Conservation (phyloP, 352 stramenopile genomes). For the Globisporangium recalcitrans region DNA sequence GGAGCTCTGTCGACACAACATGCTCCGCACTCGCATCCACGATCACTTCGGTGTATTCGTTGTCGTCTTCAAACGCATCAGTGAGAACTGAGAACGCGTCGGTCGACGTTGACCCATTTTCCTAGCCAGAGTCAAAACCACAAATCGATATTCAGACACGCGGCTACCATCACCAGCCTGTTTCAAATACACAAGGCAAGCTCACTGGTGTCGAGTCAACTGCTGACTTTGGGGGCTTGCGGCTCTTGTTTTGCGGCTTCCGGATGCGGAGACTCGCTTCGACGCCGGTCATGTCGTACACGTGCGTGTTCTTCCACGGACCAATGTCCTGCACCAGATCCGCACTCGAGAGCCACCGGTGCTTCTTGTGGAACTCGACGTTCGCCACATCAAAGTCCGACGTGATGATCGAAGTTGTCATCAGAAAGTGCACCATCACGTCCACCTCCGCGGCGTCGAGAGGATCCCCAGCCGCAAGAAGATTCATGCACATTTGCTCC, state of each 20-base stretch:
- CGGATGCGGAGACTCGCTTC: conserved; percentile 36
- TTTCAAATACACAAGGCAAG: too few relatives aligned
- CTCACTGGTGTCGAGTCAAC: not conserved
- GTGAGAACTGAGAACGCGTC: conserved; percentile 36
- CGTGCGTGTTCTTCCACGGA: conserved; percentile 40
- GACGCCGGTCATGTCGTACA: conserved; percentile 52
- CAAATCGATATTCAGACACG: not conserved
- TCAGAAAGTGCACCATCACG: conserved; percentile 54
- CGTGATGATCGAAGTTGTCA: conserved; percentile 52
- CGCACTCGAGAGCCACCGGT: conserved; percentile 38
- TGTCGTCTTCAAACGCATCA: conserved; percentile 11
- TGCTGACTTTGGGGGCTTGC: conserved; percentile 18
- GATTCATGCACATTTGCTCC: conserved; percentile 35
- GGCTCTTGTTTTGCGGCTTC: conserved; percentile 40
- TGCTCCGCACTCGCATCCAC: conserved; percentile 41
- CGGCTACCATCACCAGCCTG: too few relatives aligned
- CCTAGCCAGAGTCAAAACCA: conserved; percentile 1
- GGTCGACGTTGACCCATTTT: conserved; percentile 9
- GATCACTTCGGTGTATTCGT: conserved; percentile 26
- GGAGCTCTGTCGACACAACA: conserved; percentile 43
- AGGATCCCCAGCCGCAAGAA: conserved; percentile 26
- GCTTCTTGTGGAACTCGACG: conserved; percentile 41
- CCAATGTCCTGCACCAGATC: conserved; percentile 42
- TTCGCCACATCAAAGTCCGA: conserved; percentile 39
- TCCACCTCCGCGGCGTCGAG: conserved; percentile 38